Evolutionary conservation across 176 grass and related monocot genomes (phyloP).

Genomic region (Carex myosuroides): DNA sequence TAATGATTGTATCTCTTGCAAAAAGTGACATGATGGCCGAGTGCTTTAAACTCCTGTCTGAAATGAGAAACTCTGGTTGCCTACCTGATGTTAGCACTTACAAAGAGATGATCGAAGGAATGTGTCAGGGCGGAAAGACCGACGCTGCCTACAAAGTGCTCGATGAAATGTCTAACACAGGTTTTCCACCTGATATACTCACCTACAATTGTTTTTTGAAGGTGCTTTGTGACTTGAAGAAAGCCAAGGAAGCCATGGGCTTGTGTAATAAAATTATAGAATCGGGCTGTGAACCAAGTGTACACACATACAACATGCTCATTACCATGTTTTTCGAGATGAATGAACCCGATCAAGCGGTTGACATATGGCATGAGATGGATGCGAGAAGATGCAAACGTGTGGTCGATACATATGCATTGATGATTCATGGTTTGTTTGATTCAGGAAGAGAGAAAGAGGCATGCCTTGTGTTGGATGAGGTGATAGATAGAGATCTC

Average conservation of each 20-base stretch:
- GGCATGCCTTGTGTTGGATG: conserved; percentile 57
- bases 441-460: conserved; percentile 58
- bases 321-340: conserved; percentile 91
- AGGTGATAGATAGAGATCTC: conserved; percentile 61
- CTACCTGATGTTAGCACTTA: conserved; percentile 85
- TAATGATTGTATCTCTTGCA: conserved; percentile 73
- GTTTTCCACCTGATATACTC: conserved; percentile 83
- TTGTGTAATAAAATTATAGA: conserved; percentile 79
- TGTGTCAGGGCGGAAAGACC: conserved; percentile 62
- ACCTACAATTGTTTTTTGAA: conserved; percentile 95
- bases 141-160: conserved; percentile 66
- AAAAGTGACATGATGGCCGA: conserved; percentile 61
- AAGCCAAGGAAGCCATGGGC: conserved; percentile 44
- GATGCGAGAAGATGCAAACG: conserved; percentile 51
- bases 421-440: conserved; percentile 83
- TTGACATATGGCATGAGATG: conserved; percentile 79
- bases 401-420: conserved; percentile 64
- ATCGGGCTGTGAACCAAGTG: conserved; percentile 66
- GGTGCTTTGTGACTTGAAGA: conserved; percentile 74
- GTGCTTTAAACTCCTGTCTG: conserved; percentile 65
- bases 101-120: conserved; percentile 88
- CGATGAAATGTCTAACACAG: conserved; percentile 74
- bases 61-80: conserved; percentile 72
- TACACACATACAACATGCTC: conserved; percentile 93
- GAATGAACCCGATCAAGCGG: conserved; percentile 50